Percentiles rank a stretch among this genome's conserved stretches.
phyloP scores from a whole-genome alignment of 2,329 filamentous ascomycete genomes.

The Ophiostoma sp. region DNA sequence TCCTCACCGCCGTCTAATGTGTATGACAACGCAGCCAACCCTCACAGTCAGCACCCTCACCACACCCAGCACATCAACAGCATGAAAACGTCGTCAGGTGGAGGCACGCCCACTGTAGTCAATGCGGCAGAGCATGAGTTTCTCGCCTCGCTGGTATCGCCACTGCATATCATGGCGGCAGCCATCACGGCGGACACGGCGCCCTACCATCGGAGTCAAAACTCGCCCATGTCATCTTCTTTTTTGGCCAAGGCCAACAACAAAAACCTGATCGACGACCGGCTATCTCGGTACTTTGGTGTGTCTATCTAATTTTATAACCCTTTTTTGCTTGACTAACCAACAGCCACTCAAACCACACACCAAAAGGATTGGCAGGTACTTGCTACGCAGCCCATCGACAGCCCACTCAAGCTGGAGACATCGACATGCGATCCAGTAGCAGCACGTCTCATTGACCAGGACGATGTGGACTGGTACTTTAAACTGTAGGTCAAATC shows the following conservation, averaged over 20 bases:
- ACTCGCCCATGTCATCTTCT: constrained; percentile 21
- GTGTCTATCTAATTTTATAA: neutral
- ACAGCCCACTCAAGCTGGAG: constrained; percentile 29
- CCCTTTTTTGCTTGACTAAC: no score
- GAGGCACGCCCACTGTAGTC: constrained; percentile 9
- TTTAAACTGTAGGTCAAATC: constrained; percentile 23
- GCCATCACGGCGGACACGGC: constrained; percentile 27
- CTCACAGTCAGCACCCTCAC: neutral
- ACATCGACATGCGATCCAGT: constrained; percentile 29
- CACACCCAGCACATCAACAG: neutral
- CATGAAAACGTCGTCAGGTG: neutral
- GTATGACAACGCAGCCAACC: neutral
- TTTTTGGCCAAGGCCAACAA: constrained; percentile 15
- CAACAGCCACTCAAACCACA: constrained; percentile 24
- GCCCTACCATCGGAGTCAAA: constrained; percentile 22
- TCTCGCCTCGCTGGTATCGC: constrained; percentile 26
- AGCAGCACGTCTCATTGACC: constrained; percentile 28
- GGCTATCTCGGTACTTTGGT: constrained; percentile 28
- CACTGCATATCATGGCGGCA: constrained; percentile 29
- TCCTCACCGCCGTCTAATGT: neutral
- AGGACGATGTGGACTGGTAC: constrained; percentile 27
- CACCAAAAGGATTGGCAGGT: constrained; percentile 30
- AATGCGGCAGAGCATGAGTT: constrained; percentile 22
- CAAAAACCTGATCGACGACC: constrained; percentile 25
- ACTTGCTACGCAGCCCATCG: constrained; percentile 27